These are phyloP conservation scores for Rostrohypoxylon terebratum DNA, from an alignment of 495 filamentous ascomycete species.

Conservation along the genomic window DNA sequence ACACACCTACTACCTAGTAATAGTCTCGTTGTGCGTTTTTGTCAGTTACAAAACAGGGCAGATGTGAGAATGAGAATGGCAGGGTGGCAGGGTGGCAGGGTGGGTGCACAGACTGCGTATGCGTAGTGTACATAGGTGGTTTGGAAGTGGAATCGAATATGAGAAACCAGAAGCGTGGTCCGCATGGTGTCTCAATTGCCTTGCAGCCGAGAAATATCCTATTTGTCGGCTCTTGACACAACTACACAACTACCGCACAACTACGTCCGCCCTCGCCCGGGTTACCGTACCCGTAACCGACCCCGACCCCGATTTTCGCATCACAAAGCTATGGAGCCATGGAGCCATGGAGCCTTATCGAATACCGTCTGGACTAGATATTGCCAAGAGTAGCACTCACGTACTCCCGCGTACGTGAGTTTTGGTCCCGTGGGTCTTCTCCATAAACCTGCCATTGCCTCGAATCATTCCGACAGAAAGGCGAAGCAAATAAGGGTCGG, in stretches of 20 bases:
- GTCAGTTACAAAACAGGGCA: neutral
- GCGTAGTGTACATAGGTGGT: no score
- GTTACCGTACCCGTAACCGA: neutral
- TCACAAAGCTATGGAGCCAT: no score
- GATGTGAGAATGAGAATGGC: constrained; percentile 1
- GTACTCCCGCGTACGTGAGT: constrained; percentile 1
- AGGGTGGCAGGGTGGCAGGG: no score
- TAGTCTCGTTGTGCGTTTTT: neutral
- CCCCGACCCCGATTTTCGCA: constrained; percentile 25
- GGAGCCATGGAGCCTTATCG: constrained; percentile 35
- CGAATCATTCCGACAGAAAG: constrained; percentile 24
- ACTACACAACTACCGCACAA: no score
- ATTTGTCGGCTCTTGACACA: constrained; percentile 11
- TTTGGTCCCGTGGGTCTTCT: constrained; percentile 15
- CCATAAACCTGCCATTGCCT: constrained; percentile 12
- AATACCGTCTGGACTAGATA: neutral
- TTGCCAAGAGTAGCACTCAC: constrained; percentile 16
- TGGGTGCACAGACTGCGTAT: constrained; percentile 19
- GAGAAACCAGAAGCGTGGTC: neutral
- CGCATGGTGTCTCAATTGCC: neutral
- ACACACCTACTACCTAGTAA: no score
- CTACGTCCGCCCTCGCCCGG: neutral
- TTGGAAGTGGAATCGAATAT: neutral
- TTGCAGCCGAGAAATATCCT: constrained; percentile 10
- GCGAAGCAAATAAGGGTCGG: neutral